A percentile compares a stretch with the other conserved stretches of the same genome.
These are phyloP conservation scores for Mariannaea elegans DNA, from an alignment of 2,329 filamentous ascomycete genomes.

Conservation along the genomic window DNA sequence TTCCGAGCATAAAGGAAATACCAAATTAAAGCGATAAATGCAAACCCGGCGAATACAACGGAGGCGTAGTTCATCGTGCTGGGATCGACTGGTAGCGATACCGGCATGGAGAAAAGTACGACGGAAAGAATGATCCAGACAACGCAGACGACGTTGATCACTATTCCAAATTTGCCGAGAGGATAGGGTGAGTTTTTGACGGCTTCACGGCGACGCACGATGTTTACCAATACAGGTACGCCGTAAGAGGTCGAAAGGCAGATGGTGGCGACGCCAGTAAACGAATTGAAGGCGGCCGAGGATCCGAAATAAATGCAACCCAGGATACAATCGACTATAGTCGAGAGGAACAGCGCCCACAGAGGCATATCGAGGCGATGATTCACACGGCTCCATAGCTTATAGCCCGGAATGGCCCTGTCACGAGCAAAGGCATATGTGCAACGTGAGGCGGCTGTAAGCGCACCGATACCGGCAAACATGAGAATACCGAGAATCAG, in stretches of 20 bases:
- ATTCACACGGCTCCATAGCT: slow-evolving; percentile 73
- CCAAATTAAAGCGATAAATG: slow-evolving; percentile 66
- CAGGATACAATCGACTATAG: slow-evolving; percentile 73
- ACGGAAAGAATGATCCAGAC: slow-evolving; percentile 76
- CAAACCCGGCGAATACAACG: slow-evolving; percentile 72
- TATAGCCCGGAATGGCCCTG: slow-evolving; percentile 76
- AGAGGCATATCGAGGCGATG: slow-evolving; percentile 74
- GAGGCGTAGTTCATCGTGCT: slow-evolving; percentile 73
- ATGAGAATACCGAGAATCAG: slow-evolving; percentile 79
- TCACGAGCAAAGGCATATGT: slow-evolving; percentile 81
- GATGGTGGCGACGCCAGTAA: slow-evolving; percentile 83
- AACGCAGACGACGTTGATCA: slow-evolving; percentile 74
- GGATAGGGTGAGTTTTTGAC: slow-evolving; percentile 74
- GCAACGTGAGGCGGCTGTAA: slow-evolving; percentile 78
- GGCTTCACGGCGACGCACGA: slow-evolving; percentile 71
- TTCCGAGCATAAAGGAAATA: slow-evolving; percentile 70
- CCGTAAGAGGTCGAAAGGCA: slow-evolving; percentile 80
- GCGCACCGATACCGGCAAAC: slow-evolving; percentile 78
- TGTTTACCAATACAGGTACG: slow-evolving; percentile 76
- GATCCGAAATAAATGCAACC: slow-evolving; percentile 84
- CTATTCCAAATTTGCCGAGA: slow-evolving; percentile 72
- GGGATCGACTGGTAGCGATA: slow-evolving; percentile 64
- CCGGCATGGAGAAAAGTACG: slow-evolving; percentile 80
- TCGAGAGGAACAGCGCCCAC: slow-evolving; percentile 73
- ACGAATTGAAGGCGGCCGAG: slow-evolving; percentile 79